phyloP scores from a whole-genome alignment of 2,329 filamentous ascomycete genomes.

The Fusarium mangiferae region DNA sequence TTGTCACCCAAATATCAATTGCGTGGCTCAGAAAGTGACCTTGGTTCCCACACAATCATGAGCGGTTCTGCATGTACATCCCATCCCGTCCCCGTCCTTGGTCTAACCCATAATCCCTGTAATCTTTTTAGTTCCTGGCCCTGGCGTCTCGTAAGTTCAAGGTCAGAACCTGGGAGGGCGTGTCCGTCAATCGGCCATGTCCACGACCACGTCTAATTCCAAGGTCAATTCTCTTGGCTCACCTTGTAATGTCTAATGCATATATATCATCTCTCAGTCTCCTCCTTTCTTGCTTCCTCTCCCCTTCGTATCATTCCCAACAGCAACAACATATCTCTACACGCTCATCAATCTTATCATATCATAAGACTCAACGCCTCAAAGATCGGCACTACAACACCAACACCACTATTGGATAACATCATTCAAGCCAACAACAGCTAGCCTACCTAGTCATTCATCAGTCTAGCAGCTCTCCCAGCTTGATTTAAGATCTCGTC shows the following conservation, averaged over 20 bases:
- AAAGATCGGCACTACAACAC: constrained; percentile 31
- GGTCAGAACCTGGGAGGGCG: constrained; percentile 10
- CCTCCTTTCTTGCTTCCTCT: constrained; percentile 4
- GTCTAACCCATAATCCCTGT: constrained; percentile 21
- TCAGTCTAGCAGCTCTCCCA: constrained; percentile 17
- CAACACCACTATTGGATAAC: constrained; percentile 21
- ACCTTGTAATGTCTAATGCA: constrained; percentile 12
- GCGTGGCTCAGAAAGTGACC: not conserved
- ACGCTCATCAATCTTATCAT: constrained; percentile 15
- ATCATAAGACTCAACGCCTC: constrained; percentile 10
- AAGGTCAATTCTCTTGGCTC: constrained; percentile 18
- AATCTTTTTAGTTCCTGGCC: not conserved
- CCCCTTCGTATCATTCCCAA: constrained; percentile 4
- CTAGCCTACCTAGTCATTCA: constrained; percentile 3
- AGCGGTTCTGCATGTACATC: constrained; percentile 23
- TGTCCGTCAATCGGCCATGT: constrained; percentile 19
- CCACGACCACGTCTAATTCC: constrained; percentile 19
- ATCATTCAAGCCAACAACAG: constrained; percentile 10
- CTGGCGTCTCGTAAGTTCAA: constrained; percentile 22
- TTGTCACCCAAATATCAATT: not conserved
- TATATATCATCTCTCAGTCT: constrained; percentile 18
- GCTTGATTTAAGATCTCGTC: constrained; percentile 22
- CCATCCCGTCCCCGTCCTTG: constrained; percentile 38
- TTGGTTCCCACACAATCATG: not conserved
- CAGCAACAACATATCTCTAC: not conserved